A percentile compares a stretch with the other conserved stretches of the same genome.
Conservation (phyloP, 2,329 filamentous ascomycete species). For the Blumeria graminis region DNA sequence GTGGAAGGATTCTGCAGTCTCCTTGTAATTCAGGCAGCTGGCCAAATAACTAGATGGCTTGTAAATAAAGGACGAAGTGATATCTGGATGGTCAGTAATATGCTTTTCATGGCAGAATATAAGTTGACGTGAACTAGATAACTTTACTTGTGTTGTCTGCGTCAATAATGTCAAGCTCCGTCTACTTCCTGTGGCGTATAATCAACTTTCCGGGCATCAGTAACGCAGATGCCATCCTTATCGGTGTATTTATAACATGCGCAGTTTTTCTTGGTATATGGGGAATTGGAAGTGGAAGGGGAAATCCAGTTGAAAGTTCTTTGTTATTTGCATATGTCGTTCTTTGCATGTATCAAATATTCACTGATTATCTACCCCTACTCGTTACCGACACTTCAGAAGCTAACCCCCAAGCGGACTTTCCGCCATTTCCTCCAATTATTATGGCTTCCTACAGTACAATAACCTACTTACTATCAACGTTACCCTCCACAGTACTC, state of each 20-base stretch:
- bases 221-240: slow-evolving; percentile 77
- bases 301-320: slow-evolving; percentile 87
- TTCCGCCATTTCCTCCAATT: slow-evolving; percentile 86
- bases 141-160: slow-evolving; percentile 68
- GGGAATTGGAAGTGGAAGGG: slow-evolving; percentile 80
- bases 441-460: slow-evolving; percentile 98
- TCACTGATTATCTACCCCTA: slow-evolving; percentile 79
- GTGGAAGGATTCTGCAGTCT: slow-evolving; percentile 92
- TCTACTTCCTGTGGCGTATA: slow-evolving; percentile 92
- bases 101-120: not conserved
- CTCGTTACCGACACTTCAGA: slow-evolving; percentile 31
- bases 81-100: slow-evolving; percentile 65
- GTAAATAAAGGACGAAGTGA: slow-evolving; percentile 86
- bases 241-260: slow-evolving; percentile 78
- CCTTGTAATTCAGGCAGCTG: slow-evolving; percentile 80
- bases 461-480: slow-evolving; percentile 58
- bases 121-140: slow-evolving; percentile 31
- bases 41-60: slow-evolving; percentile 83
- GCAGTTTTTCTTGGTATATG: slow-evolving; percentile 81
- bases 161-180: slow-evolving; percentile 73
- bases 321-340: slow-evolving; percentile 91
- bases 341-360: slow-evolving; percentile 98
- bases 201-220: slow-evolving; percentile 81
- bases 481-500: slow-evolving; percentile 60
- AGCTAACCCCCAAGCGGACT: slow-evolving; percentile 47